These are phyloP conservation scores for Viola odorata DNA, from an alignment of 345 rosid genomes.

Conservation along the genomic window DNA sequence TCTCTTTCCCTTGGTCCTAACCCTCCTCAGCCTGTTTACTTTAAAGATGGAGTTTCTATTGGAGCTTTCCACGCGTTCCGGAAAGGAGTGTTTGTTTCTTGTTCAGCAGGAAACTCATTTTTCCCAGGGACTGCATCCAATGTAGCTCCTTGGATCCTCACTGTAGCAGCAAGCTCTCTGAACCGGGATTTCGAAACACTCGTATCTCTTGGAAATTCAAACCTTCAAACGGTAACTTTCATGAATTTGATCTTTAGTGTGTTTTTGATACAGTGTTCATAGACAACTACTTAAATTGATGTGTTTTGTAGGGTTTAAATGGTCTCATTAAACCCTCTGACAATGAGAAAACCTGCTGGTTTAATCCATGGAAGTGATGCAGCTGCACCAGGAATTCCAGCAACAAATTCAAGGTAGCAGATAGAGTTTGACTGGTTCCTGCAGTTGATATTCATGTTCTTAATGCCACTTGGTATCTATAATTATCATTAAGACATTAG, in stretches of 20 bases:
- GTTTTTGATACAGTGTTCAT: background rate
- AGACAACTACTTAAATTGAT: no score
- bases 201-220: slow-evolving; percentile 29
- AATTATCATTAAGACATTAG: no score
- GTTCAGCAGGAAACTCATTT: slow-evolving; percentile 41
- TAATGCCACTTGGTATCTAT: no score
- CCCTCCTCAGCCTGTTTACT: slow-evolving; percentile 35
- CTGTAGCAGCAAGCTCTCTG: slow-evolving; percentile 43
- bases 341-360: slow-evolving; percentile 24
- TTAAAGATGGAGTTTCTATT: slow-evolving; percentile 23
- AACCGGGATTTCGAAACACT: slow-evolving; percentile 33
- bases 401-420: slow-evolving; percentile 36
- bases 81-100: slow-evolving; percentile 40
- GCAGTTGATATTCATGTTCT: background rate
- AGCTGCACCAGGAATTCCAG: slow-evolving; percentile 43
- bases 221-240: slow-evolving; percentile 22
- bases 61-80: slow-evolving; percentile 47
- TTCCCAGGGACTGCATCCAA: slow-evolving; percentile 29
- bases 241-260: background rate
- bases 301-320: slow-evolving; percentile 14
- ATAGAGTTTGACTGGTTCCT: background rate
- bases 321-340: slow-evolving; percentile 40
- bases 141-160: slow-evolving; percentile 48
- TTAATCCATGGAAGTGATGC: slow-evolving; percentile 37
- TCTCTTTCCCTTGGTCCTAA: slow-evolving; percentile 40